Percentiles rank a stretch among this genome's conserved stretches.
These are phyloP conservation scores for Trichosporon ovoides DNA, from an alignment of 1,284 basidiomycete species.

Conservation along the genomic window DNA sequence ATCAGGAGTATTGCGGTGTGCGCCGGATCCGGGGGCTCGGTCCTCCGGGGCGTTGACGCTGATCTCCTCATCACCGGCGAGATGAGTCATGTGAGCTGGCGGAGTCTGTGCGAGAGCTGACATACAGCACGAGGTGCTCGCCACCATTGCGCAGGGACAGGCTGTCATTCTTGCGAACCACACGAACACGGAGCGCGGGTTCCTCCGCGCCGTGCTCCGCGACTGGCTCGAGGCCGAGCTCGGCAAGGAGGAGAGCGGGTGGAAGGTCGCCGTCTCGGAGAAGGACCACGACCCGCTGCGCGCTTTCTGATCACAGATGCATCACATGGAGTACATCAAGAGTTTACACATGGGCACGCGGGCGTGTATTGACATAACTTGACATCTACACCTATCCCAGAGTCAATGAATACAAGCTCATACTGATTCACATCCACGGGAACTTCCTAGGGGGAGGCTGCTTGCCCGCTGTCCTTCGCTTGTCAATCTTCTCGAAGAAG, in stretches of 20 bases:
- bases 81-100: constrained; percentile 67
- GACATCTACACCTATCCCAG: too few relatives aligned
- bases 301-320: constrained; percentile 8
- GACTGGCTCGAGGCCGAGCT: constrained; percentile 59
- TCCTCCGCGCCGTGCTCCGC: constrained; percentile 62
- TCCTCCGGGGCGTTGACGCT: constrained; percentile 64
- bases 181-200: constrained; percentile 83
- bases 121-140: constrained; percentile 71
- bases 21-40: constrained; percentile 64
- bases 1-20: constrained; percentile 64
- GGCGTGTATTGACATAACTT: too few relatives aligned
- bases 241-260: constrained; percentile 26
- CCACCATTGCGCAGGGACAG: constrained; percentile 64
- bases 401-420: too few relatives aligned
- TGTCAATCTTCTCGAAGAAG: too few relatives aligned
- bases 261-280: constrained; percentile 18
- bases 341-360: too few relatives aligned
- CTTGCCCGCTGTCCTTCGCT: too few relatives aligned
- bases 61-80: constrained; percentile 88
- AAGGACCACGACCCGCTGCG: constrained; percentile 21
- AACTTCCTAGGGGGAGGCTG: too few relatives aligned
- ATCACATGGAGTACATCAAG: not conserved
- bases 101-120: constrained; percentile 14
- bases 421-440: too few relatives aligned
- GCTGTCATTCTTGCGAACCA: constrained; percentile 78